Percentiles rank a stretch among this genome's conserved stretches.
Conservation (phyloP, 306 rosid species). For the Quercus engelmannii region DNA sequence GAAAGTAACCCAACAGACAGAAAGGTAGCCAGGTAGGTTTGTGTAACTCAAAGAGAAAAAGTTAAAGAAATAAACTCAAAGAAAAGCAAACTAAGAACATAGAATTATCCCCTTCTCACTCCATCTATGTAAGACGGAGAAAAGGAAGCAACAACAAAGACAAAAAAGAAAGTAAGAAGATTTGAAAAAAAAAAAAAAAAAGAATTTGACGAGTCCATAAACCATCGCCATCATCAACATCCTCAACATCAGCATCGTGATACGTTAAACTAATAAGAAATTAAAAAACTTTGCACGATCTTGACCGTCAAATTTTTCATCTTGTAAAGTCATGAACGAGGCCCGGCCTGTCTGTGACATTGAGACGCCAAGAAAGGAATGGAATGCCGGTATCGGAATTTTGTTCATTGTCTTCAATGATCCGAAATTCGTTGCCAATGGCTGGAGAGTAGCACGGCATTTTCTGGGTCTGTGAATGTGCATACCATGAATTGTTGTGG, state of each 20-base stretch:
- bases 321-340: conserved; percentile 89
- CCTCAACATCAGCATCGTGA: conserved; percentile 34
- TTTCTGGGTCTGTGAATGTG: conserved; percentile 50
- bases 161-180: conserved; percentile 2
- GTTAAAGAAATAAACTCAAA: conserved; percentile 24
- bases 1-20: conserved; percentile 30
- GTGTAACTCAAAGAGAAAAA: conserved; percentile 42
- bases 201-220: conserved; percentile 18
- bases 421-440: conserved; percentile 50
- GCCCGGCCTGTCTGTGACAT: conserved; percentile 80
- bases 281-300: conserved; percentile 17
- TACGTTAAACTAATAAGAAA: conserved; percentile 29
- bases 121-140: conserved; percentile 45
- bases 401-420: conserved; percentile 42
- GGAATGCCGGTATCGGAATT: conserved; percentile 57
- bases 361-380: conserved; percentile 89
- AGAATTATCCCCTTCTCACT: conserved; percentile 57
- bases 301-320: conserved; percentile 44
- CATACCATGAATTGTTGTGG: conserved; percentile 49
- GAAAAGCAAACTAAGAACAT: conserved; percentile 50
- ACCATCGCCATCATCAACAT: conserved; percentile 45
- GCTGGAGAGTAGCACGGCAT: conserved; percentile 56
- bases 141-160: conserved; percentile 32
- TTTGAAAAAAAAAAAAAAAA: conserved; percentile 16
- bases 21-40: conserved; percentile 28